These are phyloP conservation scores for Tetrahymena thermophila DNA, from an alignment of 73 alveolate species.

Conservation along the genomic window DNA sequence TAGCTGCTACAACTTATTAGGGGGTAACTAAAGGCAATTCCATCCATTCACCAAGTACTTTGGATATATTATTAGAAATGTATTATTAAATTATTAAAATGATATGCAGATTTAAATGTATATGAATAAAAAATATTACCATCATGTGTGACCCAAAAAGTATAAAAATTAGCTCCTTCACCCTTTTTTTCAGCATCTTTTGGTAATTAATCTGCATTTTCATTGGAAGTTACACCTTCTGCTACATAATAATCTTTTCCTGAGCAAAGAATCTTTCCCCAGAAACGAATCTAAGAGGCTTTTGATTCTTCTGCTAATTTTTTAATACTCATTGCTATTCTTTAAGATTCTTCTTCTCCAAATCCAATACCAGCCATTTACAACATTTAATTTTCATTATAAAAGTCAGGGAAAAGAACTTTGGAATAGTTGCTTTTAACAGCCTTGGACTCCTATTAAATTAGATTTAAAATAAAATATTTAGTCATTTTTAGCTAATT, in stretches of 20 bases:
- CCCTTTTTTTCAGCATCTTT: constrained; percentile 90
- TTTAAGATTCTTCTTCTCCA: constrained; percentile 68
- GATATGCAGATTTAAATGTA: not conserved
- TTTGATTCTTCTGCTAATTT: constrained; percentile 50
- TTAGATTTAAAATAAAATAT: not conserved
- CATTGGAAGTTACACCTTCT: constrained; percentile 85
- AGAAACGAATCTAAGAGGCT: constrained; percentile 71
- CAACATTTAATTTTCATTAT: constrained; percentile 50
- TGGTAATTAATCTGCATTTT: constrained; percentile 59
- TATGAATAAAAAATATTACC: not conserved
- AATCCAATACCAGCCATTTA: constrained; percentile 85
- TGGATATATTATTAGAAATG: no score
- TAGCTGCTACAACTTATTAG: constrained; percentile 71
- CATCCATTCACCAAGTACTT: constrained; percentile 79
- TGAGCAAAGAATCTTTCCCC: constrained; percentile 90
- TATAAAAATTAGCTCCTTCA: constrained; percentile 79
- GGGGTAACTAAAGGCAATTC: constrained; percentile 93
- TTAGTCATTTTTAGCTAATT: not conserved
- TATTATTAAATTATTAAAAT: no score
- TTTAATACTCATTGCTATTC: not conserved
- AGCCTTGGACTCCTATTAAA: not conserved
- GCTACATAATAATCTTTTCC: constrained; percentile 87
- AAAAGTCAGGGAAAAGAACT: constrained; percentile 54
- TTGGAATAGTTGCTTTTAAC: not conserved
- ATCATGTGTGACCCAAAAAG: constrained; percentile 85